Evolutionary conservation across 2,329 filamentous ascomycete species (phyloP).

Genomic region (Sporothrix euskadiensis): DNA sequence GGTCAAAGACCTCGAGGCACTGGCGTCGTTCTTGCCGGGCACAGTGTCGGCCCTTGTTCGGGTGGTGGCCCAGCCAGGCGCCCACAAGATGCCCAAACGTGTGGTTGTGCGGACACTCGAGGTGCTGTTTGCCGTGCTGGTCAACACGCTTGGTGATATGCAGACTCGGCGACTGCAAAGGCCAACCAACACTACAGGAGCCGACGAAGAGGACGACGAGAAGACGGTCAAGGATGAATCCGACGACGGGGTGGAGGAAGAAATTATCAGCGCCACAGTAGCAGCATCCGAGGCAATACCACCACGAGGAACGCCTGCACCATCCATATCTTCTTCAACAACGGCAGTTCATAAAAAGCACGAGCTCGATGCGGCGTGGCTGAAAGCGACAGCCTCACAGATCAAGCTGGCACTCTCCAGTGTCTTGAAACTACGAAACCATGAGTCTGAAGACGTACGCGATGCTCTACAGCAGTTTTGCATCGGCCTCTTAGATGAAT

Average conservation of each 20-base stretch:
- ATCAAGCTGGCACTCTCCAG: slow-evolving; percentile 79
- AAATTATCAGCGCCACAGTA: slow-evolving; percentile 30
- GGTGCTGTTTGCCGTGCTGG: slow-evolving; percentile 57
- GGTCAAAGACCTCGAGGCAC: slow-evolving; percentile 69
- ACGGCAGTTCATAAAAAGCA: slow-evolving; percentile 15
- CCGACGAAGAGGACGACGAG: slow-evolving; percentile 29
- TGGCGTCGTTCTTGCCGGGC: slow-evolving; percentile 85
- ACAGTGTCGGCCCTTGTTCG: slow-evolving; percentile 80
- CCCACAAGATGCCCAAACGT: slow-evolving; percentile 54
- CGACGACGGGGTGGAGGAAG: slow-evolving; percentile 28
- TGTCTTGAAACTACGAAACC: slow-evolving; percentile 71
- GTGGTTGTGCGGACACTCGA: slow-evolving; percentile 65
- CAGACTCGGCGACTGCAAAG: slow-evolving; percentile 50
- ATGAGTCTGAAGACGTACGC: slow-evolving; percentile 69
- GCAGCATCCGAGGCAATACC: background rate
- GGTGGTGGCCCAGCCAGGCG: slow-evolving; percentile 67
- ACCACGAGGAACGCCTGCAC: background rate
- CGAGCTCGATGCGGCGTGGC: slow-evolving; percentile 57
- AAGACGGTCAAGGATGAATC: slow-evolving; percentile 29
- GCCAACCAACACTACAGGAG: slow-evolving; percentile 31
- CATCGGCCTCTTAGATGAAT: slow-evolving; percentile 74
- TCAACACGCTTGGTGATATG: slow-evolving; percentile 59
- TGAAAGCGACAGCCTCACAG: slow-evolving; percentile 76
- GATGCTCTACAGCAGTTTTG: slow-evolving; percentile 70
- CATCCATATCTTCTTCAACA: background rate